Conservation (phyloP, 805 yeast genomes). For the Nadsonia fulvescens region DNA sequence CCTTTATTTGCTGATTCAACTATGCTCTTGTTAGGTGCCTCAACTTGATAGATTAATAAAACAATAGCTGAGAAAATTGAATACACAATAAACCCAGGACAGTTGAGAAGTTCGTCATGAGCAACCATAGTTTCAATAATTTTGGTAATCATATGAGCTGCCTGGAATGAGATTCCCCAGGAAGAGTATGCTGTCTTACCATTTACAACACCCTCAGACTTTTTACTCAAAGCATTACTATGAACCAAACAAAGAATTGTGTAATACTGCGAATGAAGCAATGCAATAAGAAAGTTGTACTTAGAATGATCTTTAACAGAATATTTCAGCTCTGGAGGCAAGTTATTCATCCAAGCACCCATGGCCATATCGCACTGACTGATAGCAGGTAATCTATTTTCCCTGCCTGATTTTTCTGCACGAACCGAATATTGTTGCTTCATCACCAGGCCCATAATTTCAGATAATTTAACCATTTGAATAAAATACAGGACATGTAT, state of each 20-base stretch:
- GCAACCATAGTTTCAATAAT: constrained; percentile 39
- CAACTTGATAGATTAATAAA: constrained; percentile 55
- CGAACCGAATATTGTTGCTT: constrained; percentile 55
- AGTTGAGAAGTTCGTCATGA: constrained; percentile 29
- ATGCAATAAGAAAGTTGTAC: constrained; percentile 39
- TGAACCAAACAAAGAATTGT: constrained; percentile 55
- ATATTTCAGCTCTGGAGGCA: constrained; percentile 47
- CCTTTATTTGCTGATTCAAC: constrained; percentile 22
- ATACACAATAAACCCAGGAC: constrained; percentile 43
- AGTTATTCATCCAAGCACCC: constrained; percentile 56
- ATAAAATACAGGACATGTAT: constrained; percentile 41
- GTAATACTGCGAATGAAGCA: constrained; percentile 52
- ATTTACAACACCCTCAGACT: constrained; percentile 7
- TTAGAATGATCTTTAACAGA: constrained; percentile 34
- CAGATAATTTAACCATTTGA: constrained; percentile 45
- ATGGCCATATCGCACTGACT: constrained; percentile 54
- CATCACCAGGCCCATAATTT: constrained; percentile 50
- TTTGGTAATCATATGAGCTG: constrained; percentile 56
- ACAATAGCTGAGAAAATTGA: constrained; percentile 45
- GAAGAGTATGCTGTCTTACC: constrained; percentile 29
- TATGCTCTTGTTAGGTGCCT: constrained; percentile 20
- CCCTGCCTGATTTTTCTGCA: constrained; percentile 31
- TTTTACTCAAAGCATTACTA: constrained; percentile 33
- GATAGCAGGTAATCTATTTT: constrained; percentile 30
- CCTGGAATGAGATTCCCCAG: constrained; percentile 71